Evolutionary conservation across 2,329 filamentous ascomycete genomes (phyloP), one percentile per base, ranked within the genome.

Genomic region (Macrophomina phaseolina): DNA sequence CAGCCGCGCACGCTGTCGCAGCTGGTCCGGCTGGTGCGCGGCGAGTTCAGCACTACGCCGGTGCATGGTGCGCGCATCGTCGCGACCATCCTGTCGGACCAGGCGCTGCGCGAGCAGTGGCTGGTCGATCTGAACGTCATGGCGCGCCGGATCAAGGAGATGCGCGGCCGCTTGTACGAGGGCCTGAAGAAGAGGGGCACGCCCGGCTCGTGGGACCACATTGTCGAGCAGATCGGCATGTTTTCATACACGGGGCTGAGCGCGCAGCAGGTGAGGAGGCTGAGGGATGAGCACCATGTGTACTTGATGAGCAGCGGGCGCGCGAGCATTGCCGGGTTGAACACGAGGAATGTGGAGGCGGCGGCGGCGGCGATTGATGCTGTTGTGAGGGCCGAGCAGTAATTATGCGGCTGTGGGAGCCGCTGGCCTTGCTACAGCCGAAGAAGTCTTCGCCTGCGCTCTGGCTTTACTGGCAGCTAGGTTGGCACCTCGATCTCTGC

Each of bases 211-310:
- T 80, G 76, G 79, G 68, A 68, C 1, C 73, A 77, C 61, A 67
- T 80, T 34, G 69, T 68, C 63, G 49, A 67, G 30, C 74, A 81
- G 74, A 78, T 78, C 62, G 80, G 80, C 6, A 81, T 82, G 79
- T 81, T 81, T 67, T 75, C 73, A 4, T 80, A 77, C 67, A 79
- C 79, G 0, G 78, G 79, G 0, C 67, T 81, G 53, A 71, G 56
- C 6, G 55, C 69, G 8, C 68, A 73, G 38, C 75, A 80, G 46
- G 76, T 81, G 3, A 38, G 30, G 3, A 64, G 69, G 5, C 65
- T 81, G 14, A 68, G 72, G 67, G 68, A 75, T 1, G 71, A 75
- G 23, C 69, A 73, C 63, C 78, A 80, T 69, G 69, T 80, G 38
- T 81, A 81, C 67, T 52, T 81, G 64, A 67, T 79, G 48, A 68